Base-by-base conservation (phyloP, 2,329 filamentous ascomycete species). In the Microdochium paspali region DNA sequence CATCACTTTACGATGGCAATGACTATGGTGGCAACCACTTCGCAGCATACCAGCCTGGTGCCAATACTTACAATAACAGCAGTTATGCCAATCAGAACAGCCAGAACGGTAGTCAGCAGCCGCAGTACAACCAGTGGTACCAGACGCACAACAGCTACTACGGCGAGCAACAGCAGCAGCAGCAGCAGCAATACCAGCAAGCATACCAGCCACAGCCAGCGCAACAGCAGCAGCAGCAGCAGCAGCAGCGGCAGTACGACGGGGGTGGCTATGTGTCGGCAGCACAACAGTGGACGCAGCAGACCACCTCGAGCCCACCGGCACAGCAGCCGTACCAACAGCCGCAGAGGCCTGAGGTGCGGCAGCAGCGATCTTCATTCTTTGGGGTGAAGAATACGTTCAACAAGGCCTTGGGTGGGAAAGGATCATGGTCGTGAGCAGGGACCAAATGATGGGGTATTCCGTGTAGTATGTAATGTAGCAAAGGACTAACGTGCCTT, bases 351-450 rank as follows among this genome's bases (percentile, higher is more conserved):
- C 54, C 56, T 12, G 44, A 44, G 44, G 50, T 59, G 24, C 58
- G 55, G 49, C 43, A 49, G 13, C 54, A 54, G 47, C 46, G 56
- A 46, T 59, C 57, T 35, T 58, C 56, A 20, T 59, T 60, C 52
- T 58, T 59, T 18, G 56, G 56, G 3, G 43, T 59, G 47, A 58
- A 58, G 50, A 60, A 52, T 40, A 60, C 56, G 0, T 44, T 59
- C 21, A 56, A 53, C n/a, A 60, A 56, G 51, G 56, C 56, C 6
- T 59, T 43, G 21, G 40, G 40, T 6, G 31, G 31, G 31, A 40
- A 40, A 18, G 18, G 18, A n/a, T 40, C 35, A 20, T 40, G 35
- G 35, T 40, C 35, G 3, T 40, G 26, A 28, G 26, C 26, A 28
- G 13, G 26, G 26, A n/a, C n/a, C n/a, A n/a, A n/a, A n/a, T n/a